phyloP scores from a whole-genome alignment of 495 filamentous ascomycete species.

The Darksidea phi region DNA sequence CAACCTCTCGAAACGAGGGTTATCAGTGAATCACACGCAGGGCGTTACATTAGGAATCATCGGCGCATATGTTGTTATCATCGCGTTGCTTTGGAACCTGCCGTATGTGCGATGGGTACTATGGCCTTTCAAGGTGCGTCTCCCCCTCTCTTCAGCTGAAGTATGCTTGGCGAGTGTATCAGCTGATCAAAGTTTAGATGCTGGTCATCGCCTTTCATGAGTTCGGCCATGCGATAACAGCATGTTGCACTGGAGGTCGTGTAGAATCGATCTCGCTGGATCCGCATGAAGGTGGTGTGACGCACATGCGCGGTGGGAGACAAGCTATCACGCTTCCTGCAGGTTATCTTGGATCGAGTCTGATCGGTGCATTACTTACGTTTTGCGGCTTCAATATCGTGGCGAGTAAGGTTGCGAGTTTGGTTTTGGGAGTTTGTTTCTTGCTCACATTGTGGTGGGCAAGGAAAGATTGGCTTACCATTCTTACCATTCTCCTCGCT shows the following conservation, averaged over 20 bases:
- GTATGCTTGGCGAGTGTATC: background rate
- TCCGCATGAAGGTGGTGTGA: constrained; percentile 70
- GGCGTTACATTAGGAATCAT: constrained; percentile 69
- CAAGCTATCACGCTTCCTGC: constrained; percentile 71
- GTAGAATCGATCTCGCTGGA: constrained; percentile 73
- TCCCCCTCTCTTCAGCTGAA: background rate
- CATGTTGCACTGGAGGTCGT: constrained; percentile 67
- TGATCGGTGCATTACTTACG: constrained; percentile 75
- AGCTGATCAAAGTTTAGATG: constrained; percentile 54
- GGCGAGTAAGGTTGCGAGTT: constrained; percentile 72
- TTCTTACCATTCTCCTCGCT: constrained; percentile 64
- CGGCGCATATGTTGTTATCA: constrained; percentile 67
- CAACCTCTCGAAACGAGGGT: constrained; percentile 46
- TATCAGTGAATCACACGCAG: constrained; percentile 69
- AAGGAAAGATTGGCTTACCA: constrained; percentile 71
- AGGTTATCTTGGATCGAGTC: constrained; percentile 70
- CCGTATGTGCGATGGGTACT: constrained; percentile 70
- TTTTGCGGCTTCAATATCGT: constrained; percentile 80
- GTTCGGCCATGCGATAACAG: constrained; percentile 73
- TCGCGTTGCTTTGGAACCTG: constrained; percentile 75
- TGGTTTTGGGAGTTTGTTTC: constrained; percentile 70
- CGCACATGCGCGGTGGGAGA: constrained; percentile 75
- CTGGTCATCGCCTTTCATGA: constrained; percentile 84
- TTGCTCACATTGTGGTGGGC: constrained; percentile 79
- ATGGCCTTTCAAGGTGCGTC: constrained; percentile 79